Conservation (phyloP, 257 asterid genomes). For the Avicennia marina region DNA sequence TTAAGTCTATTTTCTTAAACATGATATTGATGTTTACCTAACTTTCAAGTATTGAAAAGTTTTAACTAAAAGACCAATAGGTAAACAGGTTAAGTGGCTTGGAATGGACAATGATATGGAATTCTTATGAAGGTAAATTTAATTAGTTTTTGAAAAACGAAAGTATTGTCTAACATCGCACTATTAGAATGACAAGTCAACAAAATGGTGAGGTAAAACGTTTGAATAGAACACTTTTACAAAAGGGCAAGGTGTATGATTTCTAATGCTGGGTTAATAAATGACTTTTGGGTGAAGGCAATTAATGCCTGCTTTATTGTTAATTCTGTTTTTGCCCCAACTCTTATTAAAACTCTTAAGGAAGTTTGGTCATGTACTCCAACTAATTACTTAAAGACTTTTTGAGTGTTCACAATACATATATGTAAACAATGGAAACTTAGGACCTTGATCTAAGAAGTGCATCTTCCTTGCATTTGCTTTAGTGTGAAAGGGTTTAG, state of each 20-base stretch:
- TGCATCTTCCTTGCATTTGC: slow-evolving; percentile 1
- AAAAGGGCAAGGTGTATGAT: neutral
- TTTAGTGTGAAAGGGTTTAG: neutral
- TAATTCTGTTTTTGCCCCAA: neutral
- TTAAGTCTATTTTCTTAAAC: neutral
- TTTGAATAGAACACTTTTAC: neutral
- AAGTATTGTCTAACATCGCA: neutral
- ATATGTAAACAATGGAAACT: neutral
- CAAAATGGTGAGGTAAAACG: neutral
- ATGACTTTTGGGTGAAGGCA: neutral
- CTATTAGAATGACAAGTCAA: neutral
- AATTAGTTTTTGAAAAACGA: neutral
- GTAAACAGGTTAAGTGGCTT: neutral
- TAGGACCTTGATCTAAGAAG: no score
- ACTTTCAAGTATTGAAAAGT: neutral
- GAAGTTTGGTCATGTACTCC: no score
- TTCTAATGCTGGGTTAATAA: neutral
- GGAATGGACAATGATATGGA: neutral
- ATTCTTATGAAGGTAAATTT: neutral
- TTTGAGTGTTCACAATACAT: neutral
- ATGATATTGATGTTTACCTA: neutral
- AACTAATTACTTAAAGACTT: neutral
- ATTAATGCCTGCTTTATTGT: neutral
- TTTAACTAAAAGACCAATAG: neutral
- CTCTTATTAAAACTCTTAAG: neutral